Percentiles rank a stretch among this genome's conserved stretches.
phyloP scores from a whole-genome alignment of 805 yeast species.

The Candida verbasci region DNA sequence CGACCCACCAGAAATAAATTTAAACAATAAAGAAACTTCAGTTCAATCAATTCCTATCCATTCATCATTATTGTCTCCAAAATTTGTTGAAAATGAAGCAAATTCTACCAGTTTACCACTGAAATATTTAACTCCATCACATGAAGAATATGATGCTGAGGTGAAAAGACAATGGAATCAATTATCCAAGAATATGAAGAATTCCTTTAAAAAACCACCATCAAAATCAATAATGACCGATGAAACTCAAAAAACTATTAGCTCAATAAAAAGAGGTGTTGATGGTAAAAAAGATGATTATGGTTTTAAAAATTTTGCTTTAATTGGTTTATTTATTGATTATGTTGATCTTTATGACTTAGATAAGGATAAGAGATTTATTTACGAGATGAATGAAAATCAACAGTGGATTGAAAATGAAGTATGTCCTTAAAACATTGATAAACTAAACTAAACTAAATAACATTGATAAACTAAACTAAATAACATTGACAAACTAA shows the following conservation, averaged over 20 bases:
- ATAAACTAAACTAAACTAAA: no score
- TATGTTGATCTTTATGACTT: slow-evolving; percentile 65
- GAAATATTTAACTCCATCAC: slow-evolving; percentile 42
- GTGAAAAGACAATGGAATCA: slow-evolving; percentile 57
- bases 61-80: slow-evolving; percentile 8
- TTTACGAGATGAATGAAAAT: slow-evolving; percentile 48
- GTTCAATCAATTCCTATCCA: slow-evolving; percentile 7
- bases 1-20: not conserved
- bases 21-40: not conserved
- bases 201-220: slow-evolving; percentile 66
- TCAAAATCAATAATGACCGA: slow-evolving; percentile 61
- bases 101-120: slow-evolving; percentile 1
- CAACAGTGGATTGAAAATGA: slow-evolving; percentile 75
- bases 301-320: slow-evolving; percentile 61
- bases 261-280: slow-evolving; percentile 74
- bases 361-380: slow-evolving; percentile 50
- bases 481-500: no score
- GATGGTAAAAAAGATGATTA: slow-evolving; percentile 70
- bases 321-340: slow-evolving; percentile 65
- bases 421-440: slow-evolving; percentile 58
- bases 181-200: slow-evolving; percentile 55
- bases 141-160: slow-evolving; percentile 67
- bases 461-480: no score
- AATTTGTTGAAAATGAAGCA: slow-evolving; percentile 2
- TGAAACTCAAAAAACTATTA: slow-evolving; percentile 54